Evolutionary conservation across 768 basidiomycete genomes (phyloP).

Genomic region (Nidularia pulvinata): DNA sequence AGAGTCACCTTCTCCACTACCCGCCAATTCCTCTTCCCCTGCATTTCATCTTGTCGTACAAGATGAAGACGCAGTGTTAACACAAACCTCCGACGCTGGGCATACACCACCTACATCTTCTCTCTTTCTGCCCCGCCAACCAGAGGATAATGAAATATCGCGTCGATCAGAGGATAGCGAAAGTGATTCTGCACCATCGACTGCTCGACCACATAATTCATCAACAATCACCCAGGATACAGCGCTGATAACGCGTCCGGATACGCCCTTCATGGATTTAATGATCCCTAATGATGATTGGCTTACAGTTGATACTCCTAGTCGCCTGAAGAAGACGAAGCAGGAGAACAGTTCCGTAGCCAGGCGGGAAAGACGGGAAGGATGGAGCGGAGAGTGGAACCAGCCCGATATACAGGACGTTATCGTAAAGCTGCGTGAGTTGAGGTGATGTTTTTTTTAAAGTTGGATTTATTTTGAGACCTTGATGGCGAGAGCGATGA

Average conservation of each 20-base stretch:
- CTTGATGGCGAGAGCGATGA: too few relatives aligned
- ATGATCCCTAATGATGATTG: not conserved
- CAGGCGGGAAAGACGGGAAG: conserved; percentile 13
- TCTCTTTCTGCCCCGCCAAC: too few relatives aligned
- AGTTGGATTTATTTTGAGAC: too few relatives aligned
- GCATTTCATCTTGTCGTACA: not conserved
- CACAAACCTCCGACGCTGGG: not conserved
- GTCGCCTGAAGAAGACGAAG: not conserved
- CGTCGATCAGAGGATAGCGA: not conserved
- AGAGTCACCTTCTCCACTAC: not conserved
- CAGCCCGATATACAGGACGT: conserved; percentile 20
- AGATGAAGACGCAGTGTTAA: conserved; percentile 1
- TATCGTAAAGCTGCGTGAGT: conserved; percentile 15
- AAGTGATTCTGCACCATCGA: too few relatives aligned
- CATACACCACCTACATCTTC: too few relatives aligned
- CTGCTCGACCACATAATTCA: too few relatives aligned
- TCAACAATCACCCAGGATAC: too few relatives aligned
- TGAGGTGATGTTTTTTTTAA: conserved; percentile 5
- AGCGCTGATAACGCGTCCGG: not conserved
- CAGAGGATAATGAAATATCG: too few relatives aligned
- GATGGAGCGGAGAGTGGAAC: conserved; percentile 26
- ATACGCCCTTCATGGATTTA: not conserved
- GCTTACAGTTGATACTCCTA: not conserved
- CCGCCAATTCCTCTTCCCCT: conserved; percentile 1
- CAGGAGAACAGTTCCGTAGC: conserved; percentile 2